These are phyloP conservation scores for Citrullus amarus DNA, from an alignment of 306 rosid genomes.

Conservation along the genomic window DNA sequence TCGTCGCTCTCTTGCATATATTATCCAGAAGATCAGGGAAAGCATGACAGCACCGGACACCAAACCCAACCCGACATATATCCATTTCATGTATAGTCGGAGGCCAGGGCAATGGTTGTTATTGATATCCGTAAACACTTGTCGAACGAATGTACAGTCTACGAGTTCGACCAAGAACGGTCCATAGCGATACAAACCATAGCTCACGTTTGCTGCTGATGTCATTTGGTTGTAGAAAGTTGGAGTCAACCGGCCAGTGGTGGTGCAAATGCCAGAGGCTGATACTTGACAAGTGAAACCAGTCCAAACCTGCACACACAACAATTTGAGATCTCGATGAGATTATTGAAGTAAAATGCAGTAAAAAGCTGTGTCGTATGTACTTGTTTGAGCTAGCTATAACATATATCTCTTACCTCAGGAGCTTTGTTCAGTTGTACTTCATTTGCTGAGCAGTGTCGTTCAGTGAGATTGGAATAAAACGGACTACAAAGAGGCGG, in stretches of 20 bases:
- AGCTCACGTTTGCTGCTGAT: slow-evolving; percentile 37
- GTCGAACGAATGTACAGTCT: slow-evolving; percentile 57
- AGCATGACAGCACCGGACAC: slow-evolving; percentile 57
- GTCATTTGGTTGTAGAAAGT: slow-evolving; percentile 26
- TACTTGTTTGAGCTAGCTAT: neutral
- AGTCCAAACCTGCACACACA: slow-evolving; percentile 55
- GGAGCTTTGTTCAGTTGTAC: slow-evolving; percentile 24
- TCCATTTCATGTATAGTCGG: slow-evolving; percentile 19
- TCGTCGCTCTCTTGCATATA: slow-evolving; percentile 43
- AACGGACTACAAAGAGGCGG: slow-evolving; percentile 69
- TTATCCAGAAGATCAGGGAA: slow-evolving; percentile 55
- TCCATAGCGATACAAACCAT: slow-evolving; percentile 43
- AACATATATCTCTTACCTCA: slow-evolving; percentile 24
- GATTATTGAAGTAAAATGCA: neutral
- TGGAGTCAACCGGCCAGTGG: slow-evolving; percentile 52
- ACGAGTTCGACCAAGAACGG: slow-evolving; percentile 45
- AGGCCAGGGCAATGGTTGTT: slow-evolving; percentile 45
- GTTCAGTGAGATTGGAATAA: slow-evolving; percentile 13
- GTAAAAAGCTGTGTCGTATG: no score
- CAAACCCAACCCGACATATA: slow-evolving; percentile 38
- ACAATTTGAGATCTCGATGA: neutral
- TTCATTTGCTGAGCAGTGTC: slow-evolving; percentile 39
- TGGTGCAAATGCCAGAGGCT: slow-evolving; percentile 15
- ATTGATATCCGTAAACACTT: slow-evolving; percentile 36
- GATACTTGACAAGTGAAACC: slow-evolving; percentile 40